Base-by-base conservation (phyloP, 2,329 filamentous ascomycete species). In the Xylaria sp. region DNA sequence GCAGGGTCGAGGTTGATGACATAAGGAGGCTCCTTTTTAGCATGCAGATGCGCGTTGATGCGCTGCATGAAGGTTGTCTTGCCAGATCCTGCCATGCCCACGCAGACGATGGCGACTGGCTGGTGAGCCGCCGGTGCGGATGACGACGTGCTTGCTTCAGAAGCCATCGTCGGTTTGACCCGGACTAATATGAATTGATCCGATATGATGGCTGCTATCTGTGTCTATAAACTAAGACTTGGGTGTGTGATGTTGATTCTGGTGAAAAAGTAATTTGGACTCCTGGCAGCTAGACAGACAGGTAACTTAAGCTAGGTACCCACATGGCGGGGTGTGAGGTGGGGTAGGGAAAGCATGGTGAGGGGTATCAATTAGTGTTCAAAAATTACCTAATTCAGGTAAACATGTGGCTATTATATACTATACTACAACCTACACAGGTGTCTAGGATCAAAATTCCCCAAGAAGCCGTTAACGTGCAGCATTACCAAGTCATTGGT, bases 11-110 rank as follows among this genome's bases (percentile, higher is more conserved):
- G 91, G 80, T 99, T 99, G 77, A 99, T 89, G 66, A 98, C 94
- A 79, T 99, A 99, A 4, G 96, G 96, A 1, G 93, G 90, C 20
- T 90, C 87, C 65, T 90, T 88, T 75, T 94, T 87, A 5, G 87
- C 87, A 77, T 98, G 95, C 3, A 99, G 89, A 78, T 99, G 87
- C 0, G 95, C 91, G 79, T 97, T 97, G 76, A 99, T 96, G 75
- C 96, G 90, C 79, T 98, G 95, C 95, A 99, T 98, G 78, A 99
- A 99, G 0, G 96, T 99, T n/a, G 96, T 99, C 84, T 99, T 99
- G 76, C 96, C 96, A 17, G 94, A 97, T 74, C 96, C 95, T 75
- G 96, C 96, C 95, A 98, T 98, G 84, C 96, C 96, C 55, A 99
- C 90, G 80, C 94, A 97, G 75, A 98, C 94, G 67, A 99, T 90